phyloP scores from a whole-genome alignment of 345 rosid species.

The Salix dunnii region DNA sequence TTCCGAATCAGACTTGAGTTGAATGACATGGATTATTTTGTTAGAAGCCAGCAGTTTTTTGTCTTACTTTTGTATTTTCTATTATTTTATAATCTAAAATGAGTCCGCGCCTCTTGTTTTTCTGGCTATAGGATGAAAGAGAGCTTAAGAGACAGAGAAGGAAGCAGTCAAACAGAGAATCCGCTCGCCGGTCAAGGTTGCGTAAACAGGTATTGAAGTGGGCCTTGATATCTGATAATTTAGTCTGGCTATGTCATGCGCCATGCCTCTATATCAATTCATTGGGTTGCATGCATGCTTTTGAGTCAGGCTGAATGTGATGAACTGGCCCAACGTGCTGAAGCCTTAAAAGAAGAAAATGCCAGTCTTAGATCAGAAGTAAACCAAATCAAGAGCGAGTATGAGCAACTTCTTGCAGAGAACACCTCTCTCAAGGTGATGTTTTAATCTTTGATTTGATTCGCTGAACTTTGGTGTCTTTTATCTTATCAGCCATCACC shows the following conservation, averaged over 20 bases:
- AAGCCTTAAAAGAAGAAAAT: constrained; percentile 78
- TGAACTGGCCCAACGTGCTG: constrained; percentile 88
- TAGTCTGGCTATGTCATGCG: background rate
- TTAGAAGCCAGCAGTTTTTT: background rate
- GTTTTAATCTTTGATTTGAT: background rate
- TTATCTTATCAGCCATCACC: background rate
- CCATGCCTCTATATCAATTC: constrained; percentile 14
- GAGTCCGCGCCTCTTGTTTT: background rate
- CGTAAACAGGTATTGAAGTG: constrained; percentile 79
- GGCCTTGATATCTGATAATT: background rate
- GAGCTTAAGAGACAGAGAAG: constrained; percentile 91
- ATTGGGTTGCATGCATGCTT: constrained; percentile 16
- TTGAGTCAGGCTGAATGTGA: constrained; percentile 94
- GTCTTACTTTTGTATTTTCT: background rate
- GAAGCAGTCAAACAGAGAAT: constrained; percentile 98
- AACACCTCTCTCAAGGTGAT: constrained; percentile 77
- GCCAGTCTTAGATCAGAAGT: constrained; percentile 78
- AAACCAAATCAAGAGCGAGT: constrained; percentile 61
- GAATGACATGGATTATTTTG: background rate
- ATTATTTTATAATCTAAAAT: background rate
- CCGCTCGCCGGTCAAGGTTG: constrained; percentile 93
- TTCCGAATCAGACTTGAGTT: background rate
- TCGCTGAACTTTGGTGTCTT: background rate
- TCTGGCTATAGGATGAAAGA: constrained; percentile 69
- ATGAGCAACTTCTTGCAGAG: constrained; percentile 74